Base-by-base conservation (phyloP, 139 green algal species). In the Chlamydomonas sphaeroides region DNA sequence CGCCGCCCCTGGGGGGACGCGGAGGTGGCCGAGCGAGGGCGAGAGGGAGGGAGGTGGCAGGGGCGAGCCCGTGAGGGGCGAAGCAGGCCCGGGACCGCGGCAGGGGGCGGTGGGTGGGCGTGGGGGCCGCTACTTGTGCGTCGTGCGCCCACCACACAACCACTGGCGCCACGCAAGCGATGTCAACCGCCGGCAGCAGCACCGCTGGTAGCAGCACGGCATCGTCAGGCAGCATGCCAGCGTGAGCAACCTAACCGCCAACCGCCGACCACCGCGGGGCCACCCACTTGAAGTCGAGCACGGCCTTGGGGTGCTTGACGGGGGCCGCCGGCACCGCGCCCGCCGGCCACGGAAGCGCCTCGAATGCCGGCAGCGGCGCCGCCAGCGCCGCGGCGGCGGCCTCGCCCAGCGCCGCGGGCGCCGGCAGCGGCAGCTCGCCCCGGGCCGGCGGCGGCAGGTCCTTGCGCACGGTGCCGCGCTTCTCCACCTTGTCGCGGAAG, bases 401-500 rank as follows among this genome's bases (percentile, higher is more conserved):
- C 2, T 25, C 26, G 1, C 62, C 2, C 49, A 41, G 35, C 10
- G 35, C 41, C 39, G 45, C 32, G 89, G 80, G 59, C 1, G 65
- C 15, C 2, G 93, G 92, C 68, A 97, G 84, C 30, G 92, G 90
- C 68, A 96, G 90, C 6, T 85, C 51, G 1, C 93, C 94, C 36
- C 78, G 32, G 35, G 26, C 11, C 0, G 93, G 94, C 23, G 84
- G 42, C 0, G 92, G 88, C 45, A 95, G 32, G 77, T 88, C 81
- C 53, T 62, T 18, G 7, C 92, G 87, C 25, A 97, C 90, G 25
- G 80, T 7, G 26, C 21, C 30, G 6, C 36, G 41, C 42, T 74
- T 73, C 63, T 83, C 76, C 42, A 53, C 62, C 87, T 95, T 94
- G 3, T 97, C 90, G 57, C 87, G 92, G 88, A 98, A 98, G n/a